These are phyloP conservation scores for Graphiopsis chlorocephala DNA, from an alignment of 2,329 filamentous ascomycete genomes.

Conservation along the genomic window DNA sequence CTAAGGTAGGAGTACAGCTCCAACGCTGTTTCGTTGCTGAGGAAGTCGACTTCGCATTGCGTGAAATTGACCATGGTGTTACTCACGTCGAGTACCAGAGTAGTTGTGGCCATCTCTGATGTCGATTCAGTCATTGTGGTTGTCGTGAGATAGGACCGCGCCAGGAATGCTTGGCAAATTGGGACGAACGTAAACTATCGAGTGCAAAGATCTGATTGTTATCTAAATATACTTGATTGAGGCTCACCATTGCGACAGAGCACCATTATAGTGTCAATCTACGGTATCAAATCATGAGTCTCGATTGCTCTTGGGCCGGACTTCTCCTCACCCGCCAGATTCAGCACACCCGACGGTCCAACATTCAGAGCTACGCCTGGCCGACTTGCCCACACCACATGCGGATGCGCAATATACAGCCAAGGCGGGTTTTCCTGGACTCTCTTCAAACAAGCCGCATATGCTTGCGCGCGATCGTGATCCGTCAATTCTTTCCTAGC, in stretches of 20 bases:
- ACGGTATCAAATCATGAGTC: no score
- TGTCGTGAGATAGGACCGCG: no score
- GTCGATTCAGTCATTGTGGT: no score
- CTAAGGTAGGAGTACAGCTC: neutral
- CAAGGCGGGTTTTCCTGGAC: constrained; percentile 17
- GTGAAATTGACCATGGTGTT: neutral
- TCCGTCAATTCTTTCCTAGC: neutral
- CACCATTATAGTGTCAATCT: no score
- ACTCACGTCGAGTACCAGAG: neutral
- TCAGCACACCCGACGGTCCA: neutral
- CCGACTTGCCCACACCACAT: constrained; percentile 16
- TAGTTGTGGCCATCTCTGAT: neutral
- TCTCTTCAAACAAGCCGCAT: constrained; percentile 13
- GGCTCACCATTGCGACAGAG: no score
- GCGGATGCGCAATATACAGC: constrained; percentile 16
- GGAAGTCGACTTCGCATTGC: neutral
- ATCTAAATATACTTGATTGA: no score
- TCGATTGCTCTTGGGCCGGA: no score
- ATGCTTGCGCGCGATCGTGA: neutral
- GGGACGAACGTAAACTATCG: no score
- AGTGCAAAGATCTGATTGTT: no score
- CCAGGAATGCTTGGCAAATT: neutral
- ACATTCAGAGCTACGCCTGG: constrained; percentile 8
- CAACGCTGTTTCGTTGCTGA: neutral
- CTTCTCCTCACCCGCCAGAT: neutral